A percentile compares a stretch with the other conserved stretches of the same genome.
These are phyloP conservation scores for Besnoitia besnoiti DNA, from an alignment of 169 alveolate genomes.

Conservation along the genomic window DNA sequence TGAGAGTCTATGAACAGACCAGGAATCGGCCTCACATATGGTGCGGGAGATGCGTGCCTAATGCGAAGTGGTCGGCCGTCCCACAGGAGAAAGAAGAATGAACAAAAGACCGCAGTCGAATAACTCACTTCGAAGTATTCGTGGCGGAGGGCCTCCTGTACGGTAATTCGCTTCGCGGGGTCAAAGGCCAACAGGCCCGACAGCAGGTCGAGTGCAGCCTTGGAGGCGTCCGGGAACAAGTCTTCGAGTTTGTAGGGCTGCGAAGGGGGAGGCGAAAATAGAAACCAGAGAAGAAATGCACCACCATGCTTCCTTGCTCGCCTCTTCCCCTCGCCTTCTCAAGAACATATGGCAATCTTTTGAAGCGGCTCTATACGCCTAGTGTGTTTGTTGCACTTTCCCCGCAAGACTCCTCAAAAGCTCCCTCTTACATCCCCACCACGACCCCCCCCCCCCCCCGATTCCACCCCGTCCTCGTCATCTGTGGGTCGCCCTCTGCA, in stretches of 20 bases:
- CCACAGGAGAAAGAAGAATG: background rate
- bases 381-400: too few species aligned
- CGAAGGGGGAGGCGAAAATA: constrained; percentile 7
- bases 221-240: constrained; percentile 82
- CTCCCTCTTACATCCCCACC: background rate
- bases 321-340: too few species aligned
- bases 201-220: constrained; percentile 86
- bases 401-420: background rate
- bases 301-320: background rate
- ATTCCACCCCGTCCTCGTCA: background rate
- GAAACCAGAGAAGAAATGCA: too few species aligned
- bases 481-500: background rate
- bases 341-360: too few species aligned
- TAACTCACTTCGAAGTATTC: constrained; percentile 78
- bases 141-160: constrained; percentile 88
- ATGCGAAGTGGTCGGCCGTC: background rate
- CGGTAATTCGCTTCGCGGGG: constrained; percentile 88
- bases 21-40: background rate
- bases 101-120: background rate
- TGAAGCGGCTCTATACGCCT: too few species aligned
- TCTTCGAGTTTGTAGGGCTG: background rate
- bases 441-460: background rate
- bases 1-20: background rate
- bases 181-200: constrained; percentile 83
- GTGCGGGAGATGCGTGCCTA: background rate